Conservation (phyloP, 257 asterid species). For the Ophiorrhiza pumila region DNA sequence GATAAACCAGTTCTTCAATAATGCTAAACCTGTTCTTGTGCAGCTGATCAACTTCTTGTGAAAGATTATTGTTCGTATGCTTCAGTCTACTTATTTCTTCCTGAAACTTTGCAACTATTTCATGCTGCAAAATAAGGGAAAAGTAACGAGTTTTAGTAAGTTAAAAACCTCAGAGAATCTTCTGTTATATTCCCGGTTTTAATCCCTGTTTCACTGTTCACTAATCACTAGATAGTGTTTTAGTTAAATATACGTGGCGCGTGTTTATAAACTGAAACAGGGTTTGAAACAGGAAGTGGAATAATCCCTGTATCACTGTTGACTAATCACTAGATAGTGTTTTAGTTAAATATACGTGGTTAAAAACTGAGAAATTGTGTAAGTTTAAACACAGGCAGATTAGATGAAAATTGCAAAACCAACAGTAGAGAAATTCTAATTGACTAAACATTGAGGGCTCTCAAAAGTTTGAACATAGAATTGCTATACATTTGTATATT, state of each 20-base stretch:
- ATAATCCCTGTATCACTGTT: no score
- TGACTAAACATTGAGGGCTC: neutral
- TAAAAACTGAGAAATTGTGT: no score
- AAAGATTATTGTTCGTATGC: neutral
- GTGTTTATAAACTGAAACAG: no score
- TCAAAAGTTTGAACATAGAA: neutral
- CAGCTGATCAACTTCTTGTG: constrained; percentile 14
- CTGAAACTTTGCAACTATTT: constrained; percentile 1
- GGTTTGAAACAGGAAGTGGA: no score
- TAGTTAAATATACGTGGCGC: no score
- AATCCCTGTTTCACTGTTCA: no score
- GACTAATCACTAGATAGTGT: no score
- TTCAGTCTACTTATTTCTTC: constrained; percentile 15
- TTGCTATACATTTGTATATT: neutral
- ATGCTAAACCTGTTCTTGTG: constrained; percentile 17
- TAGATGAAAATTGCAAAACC: neutral
- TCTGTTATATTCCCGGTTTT: no score
- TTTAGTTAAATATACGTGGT: no score
- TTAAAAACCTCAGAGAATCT: neutral
- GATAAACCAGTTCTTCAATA: constrained; percentile 25
- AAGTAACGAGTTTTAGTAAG: neutral
- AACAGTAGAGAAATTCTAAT: neutral
- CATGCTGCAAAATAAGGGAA: constrained; percentile 4
- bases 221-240: no score
- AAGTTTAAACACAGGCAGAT: neutral